Evolutionary conservation across 305 asterid genomes (phyloP).

Genomic region (Plantago lanceolata): DNA sequence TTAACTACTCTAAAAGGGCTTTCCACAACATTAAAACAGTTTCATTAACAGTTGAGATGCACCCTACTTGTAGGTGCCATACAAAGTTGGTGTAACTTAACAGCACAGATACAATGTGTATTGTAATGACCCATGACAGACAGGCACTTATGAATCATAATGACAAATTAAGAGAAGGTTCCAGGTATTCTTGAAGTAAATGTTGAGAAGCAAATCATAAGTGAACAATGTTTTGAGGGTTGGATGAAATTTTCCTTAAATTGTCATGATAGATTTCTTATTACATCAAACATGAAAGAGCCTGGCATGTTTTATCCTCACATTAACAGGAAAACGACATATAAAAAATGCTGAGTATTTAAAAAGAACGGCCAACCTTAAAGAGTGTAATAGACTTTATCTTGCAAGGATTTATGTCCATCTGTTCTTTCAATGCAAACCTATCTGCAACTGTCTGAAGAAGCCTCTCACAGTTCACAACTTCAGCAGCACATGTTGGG

Average conservation of each 20-base stretch:
- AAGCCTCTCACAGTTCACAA: conserved; percentile 62
- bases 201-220: background rate
- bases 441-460: conserved; percentile 65
- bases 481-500: conserved; percentile 75
- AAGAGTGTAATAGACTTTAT: conserved; percentile 71
- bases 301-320: background rate
- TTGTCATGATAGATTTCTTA: background rate
- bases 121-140: too few species aligned
- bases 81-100: background rate
- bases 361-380: conserved; percentile 45
- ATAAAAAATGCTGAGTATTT: background rate
- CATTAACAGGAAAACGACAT: background rate
- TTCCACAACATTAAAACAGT: background rate
- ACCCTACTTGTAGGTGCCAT: background rate
- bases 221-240: background rate
- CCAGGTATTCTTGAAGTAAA: background rate
- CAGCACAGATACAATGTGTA: background rate
- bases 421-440: conserved; percentile 50
- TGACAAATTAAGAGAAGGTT: too few species aligned
- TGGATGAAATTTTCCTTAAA: background rate
- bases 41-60: background rate
- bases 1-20: background rate
- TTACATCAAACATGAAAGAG: background rate
- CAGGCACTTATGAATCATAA: background rate
- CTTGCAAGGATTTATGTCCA: conserved; percentile 57